Evolutionary conservation across 345 rosid species (phyloP).

Genomic region (Fremontodendron californicum): DNA sequence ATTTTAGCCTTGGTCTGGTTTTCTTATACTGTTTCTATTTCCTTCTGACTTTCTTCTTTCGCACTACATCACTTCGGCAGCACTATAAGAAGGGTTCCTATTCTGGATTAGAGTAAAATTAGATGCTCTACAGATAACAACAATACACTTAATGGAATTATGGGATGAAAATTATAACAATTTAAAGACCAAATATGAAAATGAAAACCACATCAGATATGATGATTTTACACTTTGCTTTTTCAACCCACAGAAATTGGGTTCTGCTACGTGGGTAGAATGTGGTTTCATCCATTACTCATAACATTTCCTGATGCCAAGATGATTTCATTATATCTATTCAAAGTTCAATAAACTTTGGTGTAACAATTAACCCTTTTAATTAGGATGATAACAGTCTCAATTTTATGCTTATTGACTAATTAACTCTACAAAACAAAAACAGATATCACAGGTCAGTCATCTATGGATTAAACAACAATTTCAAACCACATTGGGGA

Average conservation of each 20-base stretch:
- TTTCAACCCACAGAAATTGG: not conserved
- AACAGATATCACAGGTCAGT: not conserved
- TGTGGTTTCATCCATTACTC: not conserved
- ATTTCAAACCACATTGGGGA: not conserved
- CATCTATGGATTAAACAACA: not conserved
- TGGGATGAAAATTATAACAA: not conserved
- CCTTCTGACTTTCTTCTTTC: not conserved
- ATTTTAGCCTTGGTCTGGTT: not conserved
- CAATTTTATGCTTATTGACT: not conserved
- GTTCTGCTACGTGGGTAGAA: not conserved
- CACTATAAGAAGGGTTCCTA: not conserved
- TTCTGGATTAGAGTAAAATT: not conserved
- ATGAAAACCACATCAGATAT: not conserved
- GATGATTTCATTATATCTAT: not conserved
- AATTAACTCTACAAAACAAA: not conserved
- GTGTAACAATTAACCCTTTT: not conserved
- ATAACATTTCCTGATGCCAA: not conserved
- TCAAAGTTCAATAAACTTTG: not conserved
- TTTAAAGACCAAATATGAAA: not conserved
- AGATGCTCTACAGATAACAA: not conserved
- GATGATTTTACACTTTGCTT: not conserved
- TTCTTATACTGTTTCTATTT: not conserved
- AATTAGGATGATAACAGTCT: not conserved
- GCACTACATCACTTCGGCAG: not conserved
- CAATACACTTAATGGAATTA: not conserved